These are phyloP conservation scores for Boletus semigastroideus DNA, from an alignment of 1,284 basidiomycete species.

Conservation along the genomic window DNA sequence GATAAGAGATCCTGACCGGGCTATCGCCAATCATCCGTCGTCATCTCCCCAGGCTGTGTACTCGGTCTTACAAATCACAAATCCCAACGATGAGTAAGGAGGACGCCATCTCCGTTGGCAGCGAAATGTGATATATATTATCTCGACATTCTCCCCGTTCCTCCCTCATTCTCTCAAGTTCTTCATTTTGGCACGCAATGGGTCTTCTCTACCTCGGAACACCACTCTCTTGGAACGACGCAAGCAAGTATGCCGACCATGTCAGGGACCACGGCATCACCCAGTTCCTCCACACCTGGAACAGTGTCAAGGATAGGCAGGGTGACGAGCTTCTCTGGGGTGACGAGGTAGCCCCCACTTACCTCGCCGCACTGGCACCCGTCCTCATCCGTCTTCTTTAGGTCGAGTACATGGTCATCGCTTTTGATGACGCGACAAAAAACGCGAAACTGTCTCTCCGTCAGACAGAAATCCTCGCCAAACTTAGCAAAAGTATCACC, in stretches of 20 bases:
- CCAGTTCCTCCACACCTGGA: constrained; percentile 94
- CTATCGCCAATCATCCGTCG: not conserved
- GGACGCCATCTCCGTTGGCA: not conserved
- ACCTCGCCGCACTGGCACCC: not conserved
- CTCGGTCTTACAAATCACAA: constrained; percentile 23
- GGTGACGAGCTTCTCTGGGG: constrained; percentile 98
- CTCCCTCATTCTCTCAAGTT: not conserved
- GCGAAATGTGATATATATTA: constrained; percentile 2
- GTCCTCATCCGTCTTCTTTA: constrained; percentile 33
- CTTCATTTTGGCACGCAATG: constrained; percentile 54
- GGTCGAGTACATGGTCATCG: constrained; percentile 97
- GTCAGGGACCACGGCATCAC: constrained; percentile 92
- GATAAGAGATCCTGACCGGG: not conserved
- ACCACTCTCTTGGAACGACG: constrained; percentile 90
- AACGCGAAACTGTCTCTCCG: constrained; percentile 88
- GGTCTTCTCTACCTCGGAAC: constrained; percentile 95
- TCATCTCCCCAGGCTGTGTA: not conserved
- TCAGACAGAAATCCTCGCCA: constrained; percentile 91
- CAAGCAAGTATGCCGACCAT: constrained; percentile 86
- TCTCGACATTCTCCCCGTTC: not conserved
- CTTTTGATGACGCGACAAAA: constrained; percentile 77
- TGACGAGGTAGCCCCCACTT: constrained; percentile 73
- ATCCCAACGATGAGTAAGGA: constrained; percentile 22
- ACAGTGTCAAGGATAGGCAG: constrained; percentile 86
- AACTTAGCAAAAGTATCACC: constrained; percentile 70